These are phyloP conservation scores for Penicillium sp. DNA, from an alignment of 2,329 filamentous ascomycete genomes.

Conservation along the genomic window DNA sequence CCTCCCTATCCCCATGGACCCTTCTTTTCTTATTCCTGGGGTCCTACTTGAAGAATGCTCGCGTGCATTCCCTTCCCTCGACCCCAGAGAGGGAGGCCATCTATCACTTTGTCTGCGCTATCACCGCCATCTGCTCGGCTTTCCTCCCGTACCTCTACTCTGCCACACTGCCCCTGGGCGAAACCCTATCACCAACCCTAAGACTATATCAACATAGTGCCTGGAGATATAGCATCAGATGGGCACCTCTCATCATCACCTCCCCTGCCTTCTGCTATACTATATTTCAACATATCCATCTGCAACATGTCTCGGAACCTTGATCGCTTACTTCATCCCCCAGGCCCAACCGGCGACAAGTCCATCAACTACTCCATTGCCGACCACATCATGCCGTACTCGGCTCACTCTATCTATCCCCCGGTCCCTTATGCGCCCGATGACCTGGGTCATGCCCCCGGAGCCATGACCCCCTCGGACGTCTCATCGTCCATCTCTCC, in stretches of 20 bases:
- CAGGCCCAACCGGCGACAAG: constrained; percentile 35
- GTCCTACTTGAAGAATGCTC: constrained; percentile 22
- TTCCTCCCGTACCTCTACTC: background rate
- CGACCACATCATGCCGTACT: constrained; percentile 44
- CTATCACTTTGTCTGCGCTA: background rate
- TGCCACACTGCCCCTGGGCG: background rate
- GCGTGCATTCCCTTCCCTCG: constrained; percentile 12
- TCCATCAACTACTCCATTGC: constrained; percentile 41
- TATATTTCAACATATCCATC: background rate
- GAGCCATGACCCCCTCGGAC: constrained; percentile 44
- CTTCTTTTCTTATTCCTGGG: constrained; percentile 13
- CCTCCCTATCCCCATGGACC: constrained; percentile 9
- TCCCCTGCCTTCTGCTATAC: background rate
- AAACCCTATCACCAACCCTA: background rate
- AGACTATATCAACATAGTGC: background rate
- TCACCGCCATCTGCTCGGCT: background rate
- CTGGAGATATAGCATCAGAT: background rate
- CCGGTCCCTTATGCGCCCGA: constrained; percentile 42
- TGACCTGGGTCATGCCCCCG: constrained; percentile 38
- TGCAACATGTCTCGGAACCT: constrained; percentile 5
- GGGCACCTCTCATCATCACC: background rate
- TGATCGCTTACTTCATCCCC: constrained; percentile 29
- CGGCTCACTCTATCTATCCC: constrained; percentile 41
- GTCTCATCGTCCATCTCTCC: constrained; percentile 47
- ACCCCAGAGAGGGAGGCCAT: background rate